These are phyloP conservation scores for Mallotus japonicus DNA, from an alignment of 441 rosid species.

Conservation along the genomic window DNA sequence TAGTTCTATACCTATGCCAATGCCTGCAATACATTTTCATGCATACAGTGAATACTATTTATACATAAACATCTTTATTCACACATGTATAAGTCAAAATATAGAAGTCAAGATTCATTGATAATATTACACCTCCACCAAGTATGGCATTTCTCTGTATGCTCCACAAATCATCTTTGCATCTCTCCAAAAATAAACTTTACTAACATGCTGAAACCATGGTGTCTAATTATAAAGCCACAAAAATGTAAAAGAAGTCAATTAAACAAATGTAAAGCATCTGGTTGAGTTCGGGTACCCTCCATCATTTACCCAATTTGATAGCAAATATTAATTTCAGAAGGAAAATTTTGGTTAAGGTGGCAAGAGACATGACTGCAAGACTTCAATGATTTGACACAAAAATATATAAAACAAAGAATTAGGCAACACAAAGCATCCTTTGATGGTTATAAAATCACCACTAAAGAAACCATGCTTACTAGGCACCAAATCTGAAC, in stretches of 20 bases:
- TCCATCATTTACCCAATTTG: background rate
- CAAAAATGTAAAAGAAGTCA: background rate
- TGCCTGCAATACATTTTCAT: background rate
- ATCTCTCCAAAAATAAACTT: background rate
- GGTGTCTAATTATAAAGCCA: background rate
- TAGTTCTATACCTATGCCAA: background rate
- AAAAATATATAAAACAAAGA: background rate
- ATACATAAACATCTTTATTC: background rate
- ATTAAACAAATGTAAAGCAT: background rate
- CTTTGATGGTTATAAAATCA: background rate
- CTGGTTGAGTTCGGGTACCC: background rate
- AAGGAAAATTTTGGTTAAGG: background rate
- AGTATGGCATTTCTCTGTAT: constrained; percentile 2
- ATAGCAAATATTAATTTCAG: background rate
- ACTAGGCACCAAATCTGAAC: background rate
- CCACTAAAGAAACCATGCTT: background rate
- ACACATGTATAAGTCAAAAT: background rate
- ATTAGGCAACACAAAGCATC: background rate
- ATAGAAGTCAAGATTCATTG: background rate
- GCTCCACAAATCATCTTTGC: background rate
- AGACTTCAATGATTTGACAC: no score
- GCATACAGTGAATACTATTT: background rate
- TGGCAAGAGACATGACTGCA: background rate
- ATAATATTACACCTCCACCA: background rate
- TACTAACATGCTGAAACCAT: background rate